Evolutionary conservation across 768 basidiomycete species (phyloP), one percentile per base, ranked within the genome.

Genomic region (Lactarius tabidus): DNA sequence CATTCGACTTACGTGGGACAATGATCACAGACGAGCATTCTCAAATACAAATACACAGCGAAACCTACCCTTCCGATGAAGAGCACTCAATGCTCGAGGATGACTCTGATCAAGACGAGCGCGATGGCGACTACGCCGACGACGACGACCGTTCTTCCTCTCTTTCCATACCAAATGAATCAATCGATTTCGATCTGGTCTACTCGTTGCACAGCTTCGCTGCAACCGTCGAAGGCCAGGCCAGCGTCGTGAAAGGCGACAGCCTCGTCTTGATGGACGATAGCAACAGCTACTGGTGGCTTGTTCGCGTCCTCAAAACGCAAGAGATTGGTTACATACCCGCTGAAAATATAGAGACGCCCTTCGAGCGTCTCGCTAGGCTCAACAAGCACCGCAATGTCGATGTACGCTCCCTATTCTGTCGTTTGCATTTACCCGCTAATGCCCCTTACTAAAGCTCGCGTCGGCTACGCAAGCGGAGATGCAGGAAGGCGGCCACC

Each of bases 261-360:
- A 92, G 91, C 67, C 83, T 99, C 54, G 89, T 94, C 74, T 81
- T 99, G 52, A 93, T 98, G 85, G 97, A 99, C 78, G 97, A 99
- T 75, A 93, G 89, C 63, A 98, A 99, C 76, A 93, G 92, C 77
- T 99, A 99, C 78, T 98, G 97, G 97, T 98, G 97, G 97, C 90
- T 98, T 57, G 96, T 99, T 9, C 86, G 95, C 55, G 97, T 99
- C 10, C 87, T 99, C 68, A 98, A 98, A 79, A 98, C 96, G 9
- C 95, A 98, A 76, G 95, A 97, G 72, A 93, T 99, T 18, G 97
- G 97, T 0, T 99, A 99, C 75, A 98, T 99, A 57, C 97, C 97
- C 20, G 97, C 97, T 0, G 97, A 99, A 78, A 98, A 98, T 75
- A 98, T 99, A 70, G 97, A 99, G 75, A 99, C 97, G 0, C 97